Conservation (phyloP, 73 alveolate species). For the Effrenium voratum region DNA sequence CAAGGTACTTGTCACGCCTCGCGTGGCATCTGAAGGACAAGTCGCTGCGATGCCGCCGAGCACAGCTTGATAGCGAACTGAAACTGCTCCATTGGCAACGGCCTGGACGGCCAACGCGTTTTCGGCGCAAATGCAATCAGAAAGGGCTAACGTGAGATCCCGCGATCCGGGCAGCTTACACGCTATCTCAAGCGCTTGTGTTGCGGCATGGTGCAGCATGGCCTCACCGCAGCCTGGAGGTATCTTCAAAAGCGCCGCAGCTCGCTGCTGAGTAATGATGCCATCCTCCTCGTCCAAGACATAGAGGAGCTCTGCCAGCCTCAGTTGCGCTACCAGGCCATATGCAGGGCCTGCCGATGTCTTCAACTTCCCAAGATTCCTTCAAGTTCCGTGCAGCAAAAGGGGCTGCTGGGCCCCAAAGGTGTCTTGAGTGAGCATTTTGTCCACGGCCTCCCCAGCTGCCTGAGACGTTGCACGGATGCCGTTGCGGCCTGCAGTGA, state of each 20-base stretch:
- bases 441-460: conserved; percentile 77
- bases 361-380: no score
- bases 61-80: conserved; percentile 75
- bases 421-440: conserved; percentile 69
- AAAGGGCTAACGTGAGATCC: neutral
- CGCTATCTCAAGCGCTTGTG: no score
- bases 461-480: neutral
- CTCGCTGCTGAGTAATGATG: conserved; percentile 64
- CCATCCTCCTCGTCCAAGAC: conserved; percentile 78
- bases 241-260: conserved; percentile 38
- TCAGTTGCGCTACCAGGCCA: neutral
- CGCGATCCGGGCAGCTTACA: neutral
- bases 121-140: neutral
- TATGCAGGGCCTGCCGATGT: neutral
- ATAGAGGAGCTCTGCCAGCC: conserved; percentile 78
- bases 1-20: no score
- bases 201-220: no score
- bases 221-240: conserved; percentile 89
- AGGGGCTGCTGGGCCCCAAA: conserved; percentile 63
- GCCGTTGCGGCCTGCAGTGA: neutral
- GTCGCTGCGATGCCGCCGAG: conserved; percentile 53
- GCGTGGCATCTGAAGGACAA: conserved; percentile 53
- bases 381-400: no score
- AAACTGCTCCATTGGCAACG: conserved; percentile 80
- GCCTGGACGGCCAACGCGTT: neutral